Conservation (phyloP, 2,329 filamentous ascomycete genomes). For the Fonsecaea nubica region DNA sequence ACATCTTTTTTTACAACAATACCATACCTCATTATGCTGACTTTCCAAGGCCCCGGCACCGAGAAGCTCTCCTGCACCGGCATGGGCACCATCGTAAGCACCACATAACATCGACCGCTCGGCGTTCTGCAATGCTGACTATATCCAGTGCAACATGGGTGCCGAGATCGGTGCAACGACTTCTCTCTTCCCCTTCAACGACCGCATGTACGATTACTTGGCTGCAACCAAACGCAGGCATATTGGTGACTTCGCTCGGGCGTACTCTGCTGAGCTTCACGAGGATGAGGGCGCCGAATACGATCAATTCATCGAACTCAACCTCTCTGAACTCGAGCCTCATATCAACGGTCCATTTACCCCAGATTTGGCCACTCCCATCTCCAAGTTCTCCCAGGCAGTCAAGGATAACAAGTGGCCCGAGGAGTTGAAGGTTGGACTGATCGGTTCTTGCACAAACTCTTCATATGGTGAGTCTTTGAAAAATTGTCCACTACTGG, state of each 20-base stretch:
- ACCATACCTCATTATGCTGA: constrained; percentile 45
- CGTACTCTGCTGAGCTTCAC: constrained; percentile 82
- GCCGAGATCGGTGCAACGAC: constrained; percentile 65
- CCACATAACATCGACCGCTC: not conserved
- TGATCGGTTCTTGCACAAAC: constrained; percentile 99
- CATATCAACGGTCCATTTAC: constrained; percentile 99
- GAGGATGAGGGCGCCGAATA: constrained; percentile 92
- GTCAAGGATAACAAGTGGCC: constrained; percentile 97
- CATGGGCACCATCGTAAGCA: constrained; percentile 73
- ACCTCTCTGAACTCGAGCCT: constrained; percentile 92
- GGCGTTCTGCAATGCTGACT: not conserved
- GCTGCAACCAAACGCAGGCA: constrained; percentile 84
- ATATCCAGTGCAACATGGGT: constrained; percentile 55
- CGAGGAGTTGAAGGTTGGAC: constrained; percentile 91
- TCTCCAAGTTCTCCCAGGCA: constrained; percentile 95
- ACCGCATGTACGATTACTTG: constrained; percentile 97
- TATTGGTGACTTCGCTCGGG: constrained; percentile 87
- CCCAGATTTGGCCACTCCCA: constrained; percentile 94
- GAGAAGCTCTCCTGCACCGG: constrained; percentile 79
- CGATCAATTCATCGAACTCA: constrained; percentile 94
- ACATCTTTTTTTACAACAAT: not conserved
- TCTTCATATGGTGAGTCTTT: constrained; percentile 64
- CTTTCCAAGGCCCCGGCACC: constrained; percentile 69
- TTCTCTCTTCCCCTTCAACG: constrained; percentile 96
- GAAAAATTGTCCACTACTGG: not conserved